Evolutionary conservation across 1,284 basidiomycete genomes (phyloP).

Genomic region (Tausonia pullulans): DNA sequence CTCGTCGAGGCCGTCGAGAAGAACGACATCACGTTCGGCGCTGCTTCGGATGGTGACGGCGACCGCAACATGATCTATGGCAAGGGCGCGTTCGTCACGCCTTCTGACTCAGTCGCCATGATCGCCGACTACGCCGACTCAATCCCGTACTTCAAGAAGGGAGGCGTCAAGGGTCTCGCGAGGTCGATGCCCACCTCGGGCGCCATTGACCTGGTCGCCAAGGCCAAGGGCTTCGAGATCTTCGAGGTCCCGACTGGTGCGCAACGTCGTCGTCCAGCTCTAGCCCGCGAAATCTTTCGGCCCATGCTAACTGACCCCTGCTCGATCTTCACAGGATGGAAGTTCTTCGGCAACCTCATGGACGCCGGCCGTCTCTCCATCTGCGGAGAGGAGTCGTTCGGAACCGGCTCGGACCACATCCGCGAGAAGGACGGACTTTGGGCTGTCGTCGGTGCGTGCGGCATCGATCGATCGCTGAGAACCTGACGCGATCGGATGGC

Average conservation of each 20-base stretch:
- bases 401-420: slow-evolving; percentile 98
- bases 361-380: slow-evolving; percentile 94
- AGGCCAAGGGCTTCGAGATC: slow-evolving; percentile 83
- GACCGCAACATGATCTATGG: slow-evolving; percentile 99
- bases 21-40: slow-evolving; percentile 81
- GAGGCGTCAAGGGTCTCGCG: slow-evolving; percentile 87
- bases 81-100: slow-evolving; percentile 93
- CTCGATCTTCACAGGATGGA: slow-evolving; percentile 59
- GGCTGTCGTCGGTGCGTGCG: slow-evolving; percentile 71
- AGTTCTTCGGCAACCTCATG: slow-evolving; percentile 99
- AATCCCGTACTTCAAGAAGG: slow-evolving; percentile 91
- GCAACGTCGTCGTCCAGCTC: slow-evolving; percentile 20
- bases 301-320: background rate
- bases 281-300: background rate
- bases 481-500: background rate
- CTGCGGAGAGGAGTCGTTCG: slow-evolving; percentile 97
- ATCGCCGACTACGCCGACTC: slow-evolving; percentile 91
- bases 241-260: slow-evolving; percentile 94
- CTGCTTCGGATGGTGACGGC: slow-evolving; percentile 93
- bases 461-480: background rate
- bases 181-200: slow-evolving; percentile 95
- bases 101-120: slow-evolving; percentile 93
- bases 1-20: slow-evolving; percentile 87
- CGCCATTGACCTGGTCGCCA: slow-evolving; percentile 91
- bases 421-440: slow-evolving; percentile 98